Evolutionary conservation across 805 yeast genomes (phyloP).

Genomic region (Ascoidea tarda): DNA sequence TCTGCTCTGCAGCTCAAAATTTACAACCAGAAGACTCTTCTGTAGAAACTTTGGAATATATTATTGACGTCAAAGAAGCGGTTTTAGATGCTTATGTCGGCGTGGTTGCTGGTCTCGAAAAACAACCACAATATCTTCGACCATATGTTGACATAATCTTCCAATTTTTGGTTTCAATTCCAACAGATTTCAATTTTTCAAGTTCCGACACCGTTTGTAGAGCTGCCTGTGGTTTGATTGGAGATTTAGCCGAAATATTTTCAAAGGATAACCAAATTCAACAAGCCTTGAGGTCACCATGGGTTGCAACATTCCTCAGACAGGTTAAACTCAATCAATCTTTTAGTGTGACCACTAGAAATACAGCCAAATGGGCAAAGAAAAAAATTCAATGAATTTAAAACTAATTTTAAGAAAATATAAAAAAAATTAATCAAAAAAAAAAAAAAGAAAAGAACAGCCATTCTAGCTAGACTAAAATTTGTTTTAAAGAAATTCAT

Average conservation of each 20-base stretch:
- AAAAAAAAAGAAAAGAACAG: neutral
- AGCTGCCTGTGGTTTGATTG: conserved; percentile 79
- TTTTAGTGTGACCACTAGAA: conserved; percentile 56
- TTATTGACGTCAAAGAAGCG: conserved; percentile 61
- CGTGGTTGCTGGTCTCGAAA: conserved; percentile 78
- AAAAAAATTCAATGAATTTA: conserved; percentile 27
- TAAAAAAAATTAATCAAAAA: neutral
- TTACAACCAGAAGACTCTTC: conserved; percentile 53
- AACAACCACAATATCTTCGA: conserved; percentile 45
- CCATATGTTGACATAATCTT: conserved; percentile 61
- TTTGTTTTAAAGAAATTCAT: no score
- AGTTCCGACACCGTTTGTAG: conserved; percentile 61
- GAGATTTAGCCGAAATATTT: conserved; percentile 84
- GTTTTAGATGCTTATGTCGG: conserved; percentile 96
- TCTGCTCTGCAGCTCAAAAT: conserved; percentile 54
- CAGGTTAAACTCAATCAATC: conserved; percentile 50
- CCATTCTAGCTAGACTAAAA: no score
- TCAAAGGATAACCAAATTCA: conserved; percentile 57
- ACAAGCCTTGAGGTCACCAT: conserved; percentile 49
- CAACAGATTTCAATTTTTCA: conserved; percentile 44
- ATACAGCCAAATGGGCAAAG: conserved; percentile 96
- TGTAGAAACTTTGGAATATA: conserved; percentile 65
- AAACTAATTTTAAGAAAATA: neutral
- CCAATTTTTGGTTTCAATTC: conserved; percentile 46
- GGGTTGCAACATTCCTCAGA: conserved; percentile 72